Evolutionary conservation across 805 yeast genomes (phyloP).

Genomic region (Osmozyma mogii): DNA sequence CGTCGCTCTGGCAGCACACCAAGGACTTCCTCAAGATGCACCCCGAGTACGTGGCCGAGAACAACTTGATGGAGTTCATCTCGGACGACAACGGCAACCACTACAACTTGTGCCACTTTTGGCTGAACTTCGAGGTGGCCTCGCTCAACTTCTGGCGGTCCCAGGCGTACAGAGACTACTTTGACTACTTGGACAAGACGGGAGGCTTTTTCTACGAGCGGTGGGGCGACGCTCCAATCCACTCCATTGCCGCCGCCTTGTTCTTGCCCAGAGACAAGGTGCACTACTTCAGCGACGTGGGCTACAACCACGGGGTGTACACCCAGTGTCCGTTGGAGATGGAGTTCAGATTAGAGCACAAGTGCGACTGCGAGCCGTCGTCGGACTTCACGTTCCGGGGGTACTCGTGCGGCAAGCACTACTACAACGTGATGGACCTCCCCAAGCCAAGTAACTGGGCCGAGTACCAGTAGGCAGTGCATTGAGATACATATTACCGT

Average conservation of each 20-base stretch:
- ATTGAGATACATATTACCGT: too few relatives aligned
- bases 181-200: constrained; percentile 50
- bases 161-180: constrained; percentile 48
- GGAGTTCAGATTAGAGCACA: constrained; percentile 15
- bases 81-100: constrained; percentile 15
- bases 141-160: constrained; percentile 63
- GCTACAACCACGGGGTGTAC: constrained; percentile 69
- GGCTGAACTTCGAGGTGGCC: constrained; percentile 76
- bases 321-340: constrained; percentile 46
- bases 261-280: constrained; percentile 49
- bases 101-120: constrained; percentile 15
- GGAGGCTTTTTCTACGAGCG: constrained; percentile 85
- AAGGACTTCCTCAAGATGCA: constrained; percentile 5
- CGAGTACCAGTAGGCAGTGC: too few relatives aligned
- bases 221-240: constrained; percentile 95
- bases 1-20: constrained; percentile 16
- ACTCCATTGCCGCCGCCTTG: constrained; percentile 64
- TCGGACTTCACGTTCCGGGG: constrained; percentile 26
- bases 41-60: constrained; percentile 5
- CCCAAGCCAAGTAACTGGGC: constrained; percentile 27
- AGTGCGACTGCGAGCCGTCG: constrained; percentile 32
- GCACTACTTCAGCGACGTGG: constrained; percentile 68
- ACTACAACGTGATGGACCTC: constrained; percentile 22
- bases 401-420: constrained; percentile 25
- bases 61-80: constrained; percentile 13